These are phyloP conservation scores for Ramaria sp. DNA, from an alignment of 768 basidiomycete species.

Conservation along the genomic window DNA sequence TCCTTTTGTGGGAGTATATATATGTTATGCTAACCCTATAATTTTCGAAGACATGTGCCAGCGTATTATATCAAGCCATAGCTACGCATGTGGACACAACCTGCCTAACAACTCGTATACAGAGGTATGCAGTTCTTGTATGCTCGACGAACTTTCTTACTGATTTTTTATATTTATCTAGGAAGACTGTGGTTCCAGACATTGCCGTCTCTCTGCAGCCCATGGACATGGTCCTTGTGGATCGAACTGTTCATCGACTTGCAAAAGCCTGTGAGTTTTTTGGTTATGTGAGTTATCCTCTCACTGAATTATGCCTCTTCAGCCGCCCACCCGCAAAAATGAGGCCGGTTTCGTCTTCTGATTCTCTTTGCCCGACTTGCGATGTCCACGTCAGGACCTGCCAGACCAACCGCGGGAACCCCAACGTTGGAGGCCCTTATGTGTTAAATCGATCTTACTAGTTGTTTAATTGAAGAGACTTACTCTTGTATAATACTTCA, in stretches of 20 bases:
- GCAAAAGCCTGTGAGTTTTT: slow-evolving; percentile 2
- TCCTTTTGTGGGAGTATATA: neutral
- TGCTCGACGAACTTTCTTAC: neutral
- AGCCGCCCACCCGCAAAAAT: neutral
- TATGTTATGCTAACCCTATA: neutral
- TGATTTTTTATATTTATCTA: neutral
- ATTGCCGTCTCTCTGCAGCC: neutral
- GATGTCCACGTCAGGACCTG: neutral
- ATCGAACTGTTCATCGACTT: slow-evolving; percentile 4
- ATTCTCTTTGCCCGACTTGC: slow-evolving; percentile 7
- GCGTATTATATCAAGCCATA: neutral
- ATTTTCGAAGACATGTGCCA: neutral
- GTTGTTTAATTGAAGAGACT: neutral
- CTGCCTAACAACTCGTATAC: neutral
- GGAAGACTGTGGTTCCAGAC: neutral
- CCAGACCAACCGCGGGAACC: slow-evolving; percentile 4
- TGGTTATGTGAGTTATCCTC: neutral
- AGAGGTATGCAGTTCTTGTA: neutral
- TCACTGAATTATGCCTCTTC: neutral
- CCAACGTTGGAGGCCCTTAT: neutral
- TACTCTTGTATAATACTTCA: neutral
- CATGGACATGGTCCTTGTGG: neutral
- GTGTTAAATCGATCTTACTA: neutral
- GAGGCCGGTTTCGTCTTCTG: neutral
- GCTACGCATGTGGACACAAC: neutral